These are phyloP conservation scores for Pharnaceum exiguum DNA, from an alignment of 148 eudicot species.

Conservation along the genomic window DNA sequence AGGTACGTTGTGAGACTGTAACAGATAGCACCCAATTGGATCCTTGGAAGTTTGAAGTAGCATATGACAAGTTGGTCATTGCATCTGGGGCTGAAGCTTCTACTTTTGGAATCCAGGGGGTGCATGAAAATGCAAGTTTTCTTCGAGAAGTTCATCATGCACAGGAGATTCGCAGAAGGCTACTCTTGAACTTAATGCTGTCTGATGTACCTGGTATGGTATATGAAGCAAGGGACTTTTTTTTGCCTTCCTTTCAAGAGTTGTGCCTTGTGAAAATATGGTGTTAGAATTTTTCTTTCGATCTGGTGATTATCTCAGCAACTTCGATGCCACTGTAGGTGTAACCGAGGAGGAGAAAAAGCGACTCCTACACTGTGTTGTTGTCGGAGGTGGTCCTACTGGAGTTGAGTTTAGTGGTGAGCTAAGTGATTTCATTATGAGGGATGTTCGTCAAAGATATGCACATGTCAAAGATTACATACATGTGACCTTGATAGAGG, in stretches of 20 bases:
- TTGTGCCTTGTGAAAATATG: background rate
- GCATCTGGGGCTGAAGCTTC: constrained; percentile 86
- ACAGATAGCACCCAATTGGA: constrained; percentile 60
- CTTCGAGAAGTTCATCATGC: constrained; percentile 98
- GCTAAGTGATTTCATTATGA: constrained; percentile 89
- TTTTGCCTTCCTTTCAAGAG: background rate
- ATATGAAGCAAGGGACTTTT: background rate
- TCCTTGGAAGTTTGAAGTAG: constrained; percentile 71
- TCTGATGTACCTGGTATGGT: constrained; percentile 90
- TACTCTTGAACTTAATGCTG: constrained; percentile 83
- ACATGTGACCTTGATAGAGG: constrained; percentile 90
- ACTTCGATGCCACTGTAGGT: constrained; percentile 38
- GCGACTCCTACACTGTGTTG: constrained; percentile 84
- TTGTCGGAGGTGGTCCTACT: constrained; percentile 98
- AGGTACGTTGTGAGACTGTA: constrained; percentile 75
- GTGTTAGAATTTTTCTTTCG: background rate
- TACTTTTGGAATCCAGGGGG: constrained; percentile 88
- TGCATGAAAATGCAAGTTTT: constrained; percentile 70
- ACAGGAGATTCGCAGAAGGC: constrained; percentile 82
- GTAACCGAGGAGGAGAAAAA: constrained; percentile 74
- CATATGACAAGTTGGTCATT: constrained; percentile 90
- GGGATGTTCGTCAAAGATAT: constrained; percentile 83
- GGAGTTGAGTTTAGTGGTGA: constrained; percentile 99
- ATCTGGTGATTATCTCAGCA: background rate
- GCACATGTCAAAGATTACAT: constrained; percentile 85